These are phyloP conservation scores for Claviceps pusilla DNA, from an alignment of 2,329 filamentous ascomycete species.

Conservation along the genomic window DNA sequence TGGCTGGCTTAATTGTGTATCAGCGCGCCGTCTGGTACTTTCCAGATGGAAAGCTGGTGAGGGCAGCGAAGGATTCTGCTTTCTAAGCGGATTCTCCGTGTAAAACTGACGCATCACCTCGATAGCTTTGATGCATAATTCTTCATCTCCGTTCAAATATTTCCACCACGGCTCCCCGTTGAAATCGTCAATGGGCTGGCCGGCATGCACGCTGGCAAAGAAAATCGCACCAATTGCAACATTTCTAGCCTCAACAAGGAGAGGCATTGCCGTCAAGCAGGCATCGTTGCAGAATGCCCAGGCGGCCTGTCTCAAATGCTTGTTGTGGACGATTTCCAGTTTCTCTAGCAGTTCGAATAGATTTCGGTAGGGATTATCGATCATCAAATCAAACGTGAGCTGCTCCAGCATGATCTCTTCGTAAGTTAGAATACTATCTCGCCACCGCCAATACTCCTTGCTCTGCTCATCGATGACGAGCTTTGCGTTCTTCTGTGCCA, in stretches of 20 bases:
- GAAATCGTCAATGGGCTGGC: constrained; percentile 61
- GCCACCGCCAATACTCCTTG: constrained; percentile 97
- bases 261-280: constrained; percentile 67
- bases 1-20: constrained; percentile 25
- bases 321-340: constrained; percentile 63
- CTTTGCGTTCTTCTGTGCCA: constrained; percentile 85
- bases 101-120: constrained; percentile 60
- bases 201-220: constrained; percentile 63
- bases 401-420: constrained; percentile 87
- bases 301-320: constrained; percentile 65
- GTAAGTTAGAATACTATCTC: constrained; percentile 80
- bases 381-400: constrained; percentile 83
- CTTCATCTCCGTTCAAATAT: constrained; percentile 53
- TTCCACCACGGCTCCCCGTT: constrained; percentile 79
- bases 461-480: constrained; percentile 89
- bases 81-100: constrained; percentile 46
- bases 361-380: constrained; percentile 75
- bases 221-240: constrained; percentile 79
- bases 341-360: constrained; percentile 68
- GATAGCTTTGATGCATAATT: constrained; percentile 57
- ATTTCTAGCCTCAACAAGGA: constrained; percentile 63
- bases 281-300: constrained; percentile 94
- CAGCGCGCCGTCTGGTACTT: constrained; percentile 36
- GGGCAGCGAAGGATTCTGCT: constrained; percentile 36
- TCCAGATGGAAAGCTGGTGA: constrained; percentile 43